Conservation (phyloP, 2,329 filamentous ascomycete species). For the Alternaria consortialis region DNA sequence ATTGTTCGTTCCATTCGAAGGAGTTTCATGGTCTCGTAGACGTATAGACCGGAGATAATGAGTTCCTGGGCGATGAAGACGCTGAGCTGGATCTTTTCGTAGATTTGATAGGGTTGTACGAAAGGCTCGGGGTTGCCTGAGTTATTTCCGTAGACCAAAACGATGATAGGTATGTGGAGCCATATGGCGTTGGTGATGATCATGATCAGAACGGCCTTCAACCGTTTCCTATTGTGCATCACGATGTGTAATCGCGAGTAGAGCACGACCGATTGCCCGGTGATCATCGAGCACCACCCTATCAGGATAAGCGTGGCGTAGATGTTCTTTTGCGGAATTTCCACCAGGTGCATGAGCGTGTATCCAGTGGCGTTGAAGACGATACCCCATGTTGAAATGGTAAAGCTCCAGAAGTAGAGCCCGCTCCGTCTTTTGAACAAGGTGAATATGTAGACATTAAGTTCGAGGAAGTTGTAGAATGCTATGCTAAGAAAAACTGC, state of each 20-base stretch:
- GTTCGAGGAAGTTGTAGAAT: constrained; percentile 53
- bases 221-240: constrained; percentile 56
- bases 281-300: constrained; percentile 69
- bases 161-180: constrained; percentile 62
- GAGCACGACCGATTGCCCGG: constrained; percentile 67
- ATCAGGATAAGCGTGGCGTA: constrained; percentile 57
- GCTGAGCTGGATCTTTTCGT: constrained; percentile 54
- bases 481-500: constrained; percentile 36
- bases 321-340: constrained; percentile 38
- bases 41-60: constrained; percentile 55
- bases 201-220: constrained; percentile 63
- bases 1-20: constrained; percentile 25
- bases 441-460: constrained; percentile 56
- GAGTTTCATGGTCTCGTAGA: constrained; percentile 56
- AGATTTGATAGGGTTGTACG: constrained; percentile 44
- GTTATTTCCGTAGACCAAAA: constrained; percentile 62
- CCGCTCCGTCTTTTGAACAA: constrained; percentile 57
- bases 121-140: constrained; percentile 42
- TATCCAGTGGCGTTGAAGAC: constrained; percentile 58
- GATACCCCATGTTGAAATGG: constrained; percentile 55
- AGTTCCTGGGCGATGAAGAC: constrained; percentile 52
- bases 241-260: constrained; percentile 69
- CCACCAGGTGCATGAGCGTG: constrained; percentile 50
- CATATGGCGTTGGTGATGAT: constrained; percentile 64
- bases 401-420: constrained; percentile 60